A percentile compares a stretch with the other conserved stretches of the same genome.
phyloP scores from a whole-genome alignment of 768 basidiomycete species.

The Suillus subaureus region DNA sequence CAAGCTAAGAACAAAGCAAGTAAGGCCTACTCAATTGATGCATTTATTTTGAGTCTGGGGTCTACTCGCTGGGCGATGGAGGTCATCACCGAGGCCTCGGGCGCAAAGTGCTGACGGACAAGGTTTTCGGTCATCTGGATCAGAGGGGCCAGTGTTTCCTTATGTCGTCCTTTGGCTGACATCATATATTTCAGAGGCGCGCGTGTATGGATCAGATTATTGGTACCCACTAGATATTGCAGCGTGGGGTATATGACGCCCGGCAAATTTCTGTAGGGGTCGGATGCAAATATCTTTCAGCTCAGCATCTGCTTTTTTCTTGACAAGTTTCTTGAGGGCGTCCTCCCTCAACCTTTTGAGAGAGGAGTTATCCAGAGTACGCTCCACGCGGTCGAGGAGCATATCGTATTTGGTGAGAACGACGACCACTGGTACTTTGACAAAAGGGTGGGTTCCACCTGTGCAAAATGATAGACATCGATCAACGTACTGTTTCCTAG shows the following conservation, averaged over 20 bases:
- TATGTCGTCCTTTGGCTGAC: background rate
- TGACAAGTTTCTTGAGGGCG: background rate
- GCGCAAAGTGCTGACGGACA: background rate
- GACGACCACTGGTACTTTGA: background rate
- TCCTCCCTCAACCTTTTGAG: background rate
- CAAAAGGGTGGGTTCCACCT: background rate
- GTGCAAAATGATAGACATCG: background rate
- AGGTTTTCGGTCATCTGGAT: background rate
- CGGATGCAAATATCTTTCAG: background rate
- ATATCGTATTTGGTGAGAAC: slow-evolving; percentile 12
- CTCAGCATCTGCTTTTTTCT: background rate
- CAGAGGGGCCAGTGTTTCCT: background rate
- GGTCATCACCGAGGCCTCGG: background rate
- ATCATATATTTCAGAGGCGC: no score
- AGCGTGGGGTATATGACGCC: background rate
- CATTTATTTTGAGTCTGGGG: slow-evolving; percentile 5
- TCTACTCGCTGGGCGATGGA: slow-evolving; percentile 7
- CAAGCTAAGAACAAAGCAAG: background rate
- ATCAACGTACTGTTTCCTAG: slow-evolving; percentile 12
- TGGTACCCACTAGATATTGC: slow-evolving; percentile 4
- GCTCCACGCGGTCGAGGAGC: background rate
- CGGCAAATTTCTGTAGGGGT: background rate
- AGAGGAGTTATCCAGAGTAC: slow-evolving; percentile 35
- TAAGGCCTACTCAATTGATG: slow-evolving; percentile 5
- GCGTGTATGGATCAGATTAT: background rate